A percentile compares a stretch with the other conserved stretches of the same genome.
phyloP scores from a whole-genome alignment of 2,329 filamentous ascomycete species.

The Pseudocercospora vitis region DNA sequence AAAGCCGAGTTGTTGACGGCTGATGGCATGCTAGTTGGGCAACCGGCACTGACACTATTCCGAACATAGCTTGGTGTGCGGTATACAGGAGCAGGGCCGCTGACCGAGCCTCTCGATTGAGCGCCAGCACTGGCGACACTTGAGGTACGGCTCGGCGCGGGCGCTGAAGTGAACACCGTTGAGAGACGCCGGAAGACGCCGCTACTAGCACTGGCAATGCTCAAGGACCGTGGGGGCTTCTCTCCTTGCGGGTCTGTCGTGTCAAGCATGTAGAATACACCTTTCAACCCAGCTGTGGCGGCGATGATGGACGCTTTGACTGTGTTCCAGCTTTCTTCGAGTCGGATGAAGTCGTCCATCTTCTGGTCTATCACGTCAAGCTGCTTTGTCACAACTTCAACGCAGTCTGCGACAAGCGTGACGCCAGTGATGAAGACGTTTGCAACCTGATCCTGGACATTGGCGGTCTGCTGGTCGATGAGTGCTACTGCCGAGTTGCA shows the following conservation, averaged over 20 bases:
- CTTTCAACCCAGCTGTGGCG: slow-evolving; percentile 45
- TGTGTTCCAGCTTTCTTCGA: slow-evolving; percentile 47
- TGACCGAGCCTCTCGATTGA: slow-evolving; percentile 18
- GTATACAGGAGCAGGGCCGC: slow-evolving; percentile 30
- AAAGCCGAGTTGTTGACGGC: slow-evolving; percentile 25
- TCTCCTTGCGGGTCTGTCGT: slow-evolving; percentile 20
- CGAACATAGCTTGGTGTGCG: slow-evolving; percentile 40
- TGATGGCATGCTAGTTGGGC: slow-evolving; percentile 43
- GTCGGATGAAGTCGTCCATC: slow-evolving; percentile 48
- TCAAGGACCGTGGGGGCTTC: slow-evolving; percentile 26
- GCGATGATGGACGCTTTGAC: slow-evolving; percentile 46
- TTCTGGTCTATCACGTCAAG: slow-evolving; percentile 43
- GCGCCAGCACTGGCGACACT: slow-evolving; percentile 29
- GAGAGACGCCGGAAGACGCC: slow-evolving; percentile 38
- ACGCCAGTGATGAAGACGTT: slow-evolving; percentile 48
- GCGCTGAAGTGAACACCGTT: slow-evolving; percentile 32
- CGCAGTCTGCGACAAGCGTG: slow-evolving; percentile 48
- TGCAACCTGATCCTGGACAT: slow-evolving; percentile 45
- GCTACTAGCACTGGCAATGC: slow-evolving; percentile 31
- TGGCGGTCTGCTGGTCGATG: slow-evolving; percentile 44
- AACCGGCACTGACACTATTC: slow-evolving; percentile 40
- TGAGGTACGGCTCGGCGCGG: slow-evolving; percentile 22
- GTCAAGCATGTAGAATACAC: slow-evolving; percentile 50
- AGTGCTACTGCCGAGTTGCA: slow-evolving; percentile 46
- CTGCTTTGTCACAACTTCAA: slow-evolving; percentile 44